Conservation (phyloP, 495 filamentous ascomycete species). For the Cercophora newfieldiana region DNA sequence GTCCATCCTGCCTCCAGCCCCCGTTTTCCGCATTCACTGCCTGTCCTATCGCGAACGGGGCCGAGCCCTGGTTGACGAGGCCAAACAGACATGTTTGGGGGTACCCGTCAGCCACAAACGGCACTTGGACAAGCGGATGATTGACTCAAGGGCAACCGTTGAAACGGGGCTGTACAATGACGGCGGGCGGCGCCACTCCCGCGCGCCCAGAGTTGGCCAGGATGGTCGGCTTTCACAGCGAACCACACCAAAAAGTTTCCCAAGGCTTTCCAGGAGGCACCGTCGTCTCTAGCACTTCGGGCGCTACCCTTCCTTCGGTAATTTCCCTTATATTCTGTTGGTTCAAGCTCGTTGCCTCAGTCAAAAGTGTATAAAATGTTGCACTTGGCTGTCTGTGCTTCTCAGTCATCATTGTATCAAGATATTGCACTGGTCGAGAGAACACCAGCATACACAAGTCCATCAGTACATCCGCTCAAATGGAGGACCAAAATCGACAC, state of each 20-base stretch:
- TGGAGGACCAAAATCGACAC: slow-evolving; percentile 5
- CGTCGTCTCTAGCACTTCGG: background rate
- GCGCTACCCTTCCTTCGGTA: background rate
- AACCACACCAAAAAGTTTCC: background rate
- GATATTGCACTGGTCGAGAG: background rate
- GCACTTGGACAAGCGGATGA: background rate
- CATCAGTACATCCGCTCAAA: slow-evolving; percentile 13
- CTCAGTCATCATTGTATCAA: background rate
- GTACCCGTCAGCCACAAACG: background rate
- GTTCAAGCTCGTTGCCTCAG: background rate
- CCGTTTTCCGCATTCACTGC: background rate
- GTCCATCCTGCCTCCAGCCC: background rate
- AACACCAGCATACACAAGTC: background rate
- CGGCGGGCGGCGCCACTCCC: background rate
- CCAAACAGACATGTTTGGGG: background rate
- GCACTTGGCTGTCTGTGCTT: background rate
- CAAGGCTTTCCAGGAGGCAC: slow-evolving; percentile 32
- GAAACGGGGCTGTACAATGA: background rate
- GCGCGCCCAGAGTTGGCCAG: background rate
- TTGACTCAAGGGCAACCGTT: background rate
- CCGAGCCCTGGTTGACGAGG: background rate
- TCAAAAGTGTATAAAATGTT: background rate
- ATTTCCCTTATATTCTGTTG: background rate
- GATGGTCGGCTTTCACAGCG: background rate
- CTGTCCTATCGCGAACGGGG: background rate